phyloP scores from a whole-genome alignment of 2,329 filamentous ascomycete species.

The Fusarium sp. region DNA sequence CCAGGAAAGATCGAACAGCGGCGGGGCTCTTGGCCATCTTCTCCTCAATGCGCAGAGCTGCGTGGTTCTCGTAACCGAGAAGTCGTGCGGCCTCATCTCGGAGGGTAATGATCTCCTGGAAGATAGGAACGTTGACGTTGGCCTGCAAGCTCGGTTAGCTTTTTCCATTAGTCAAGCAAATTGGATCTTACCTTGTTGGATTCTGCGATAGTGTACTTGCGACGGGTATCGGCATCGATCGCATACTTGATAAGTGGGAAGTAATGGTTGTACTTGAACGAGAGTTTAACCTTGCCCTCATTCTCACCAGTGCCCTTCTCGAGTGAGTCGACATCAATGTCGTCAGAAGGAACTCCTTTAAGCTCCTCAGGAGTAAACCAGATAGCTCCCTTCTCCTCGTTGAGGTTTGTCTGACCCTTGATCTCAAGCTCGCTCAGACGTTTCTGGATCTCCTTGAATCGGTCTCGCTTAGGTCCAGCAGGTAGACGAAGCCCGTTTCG shows the following conservation, averaged over 20 bases:
- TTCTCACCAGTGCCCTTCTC: slow-evolving; percentile 79
- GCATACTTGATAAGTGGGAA: slow-evolving; percentile 84
- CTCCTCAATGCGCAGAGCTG: slow-evolving; percentile 79
- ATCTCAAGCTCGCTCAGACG: slow-evolving; percentile 79
- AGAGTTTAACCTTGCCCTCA: slow-evolving; percentile 78
- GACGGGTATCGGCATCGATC: slow-evolving; percentile 74
- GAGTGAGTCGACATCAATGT: slow-evolving; percentile 70
- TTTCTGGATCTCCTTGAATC: slow-evolving; percentile 90
- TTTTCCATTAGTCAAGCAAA: background rate
- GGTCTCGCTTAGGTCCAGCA: slow-evolving; percentile 75
- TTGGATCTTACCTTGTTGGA: slow-evolving; percentile 74
- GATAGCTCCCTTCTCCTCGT: slow-evolving; percentile 83
- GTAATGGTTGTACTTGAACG: slow-evolving; percentile 86
- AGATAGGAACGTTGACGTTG: slow-evolving; percentile 77
- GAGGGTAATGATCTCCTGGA: slow-evolving; percentile 78
- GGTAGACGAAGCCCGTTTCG: slow-evolving; percentile 80
- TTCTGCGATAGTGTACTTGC: slow-evolving; percentile 77
- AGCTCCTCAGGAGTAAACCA: slow-evolving; percentile 82
- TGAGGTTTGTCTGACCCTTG: slow-evolving; percentile 81
- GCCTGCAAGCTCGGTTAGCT: slow-evolving; percentile 53
- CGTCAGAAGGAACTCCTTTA: slow-evolving; percentile 78
- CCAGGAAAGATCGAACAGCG: slow-evolving; percentile 78
- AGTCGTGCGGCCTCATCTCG: slow-evolving; percentile 83
- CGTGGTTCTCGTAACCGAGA: slow-evolving; percentile 81
- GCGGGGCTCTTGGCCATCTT: slow-evolving; percentile 86